Base-by-base conservation (phyloP, 2,329 filamentous ascomycete species). In the Phaeophleospora eucalypticola region DNA sequence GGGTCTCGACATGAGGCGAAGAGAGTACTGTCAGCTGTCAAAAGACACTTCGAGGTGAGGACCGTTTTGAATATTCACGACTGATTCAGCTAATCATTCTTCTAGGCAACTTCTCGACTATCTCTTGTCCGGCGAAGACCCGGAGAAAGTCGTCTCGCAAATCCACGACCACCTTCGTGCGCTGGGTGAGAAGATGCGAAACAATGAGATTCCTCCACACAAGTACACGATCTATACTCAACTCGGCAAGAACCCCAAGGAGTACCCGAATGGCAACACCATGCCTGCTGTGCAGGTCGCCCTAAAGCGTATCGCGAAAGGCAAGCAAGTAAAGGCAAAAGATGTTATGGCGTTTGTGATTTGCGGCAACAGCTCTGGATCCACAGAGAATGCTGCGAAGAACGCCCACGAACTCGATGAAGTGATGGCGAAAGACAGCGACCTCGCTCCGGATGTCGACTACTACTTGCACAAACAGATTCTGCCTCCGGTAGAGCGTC, bases 171-270 rank as follows among this genome's bases (percentile, higher is more conserved):
- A 97, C 62, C 80, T 98, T 17, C 82, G 89, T 27, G 85, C 94
- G 19, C 82, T 93, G n/a, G 78, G 87, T 0, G 74, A 74, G 56
- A 87, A 89, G 70, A 96, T 98, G 89, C 86, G 90, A 42, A 84
- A 87, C 57, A 83, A 83, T 56, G 70, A 75, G 9, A 77, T 95
- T 36, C 86, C 88, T 0, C 73, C 80, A 3, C 82, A 85, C 58
- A 96, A 96, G 73, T 98, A 97, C 72, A 94, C 90, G 60, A 98
- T 98, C 66, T 95, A 89, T 69, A 97, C 91, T 6, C 94, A 97
- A 75, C 86, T 98, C 46, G 93, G 93, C 58, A 98, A 98, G 67
- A 81, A 84, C 27, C 93, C 93, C 2, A 84, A 85, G 53, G 90
- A 97, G 54, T 98, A 98, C 61, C 91, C 91, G 44, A 95, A 96